A percentile compares a stretch with the other conserved stretches of the same genome.
Conservation (phyloP, 2,329 filamentous ascomycete species). For the Cladophialophora carrionii region DNA sequence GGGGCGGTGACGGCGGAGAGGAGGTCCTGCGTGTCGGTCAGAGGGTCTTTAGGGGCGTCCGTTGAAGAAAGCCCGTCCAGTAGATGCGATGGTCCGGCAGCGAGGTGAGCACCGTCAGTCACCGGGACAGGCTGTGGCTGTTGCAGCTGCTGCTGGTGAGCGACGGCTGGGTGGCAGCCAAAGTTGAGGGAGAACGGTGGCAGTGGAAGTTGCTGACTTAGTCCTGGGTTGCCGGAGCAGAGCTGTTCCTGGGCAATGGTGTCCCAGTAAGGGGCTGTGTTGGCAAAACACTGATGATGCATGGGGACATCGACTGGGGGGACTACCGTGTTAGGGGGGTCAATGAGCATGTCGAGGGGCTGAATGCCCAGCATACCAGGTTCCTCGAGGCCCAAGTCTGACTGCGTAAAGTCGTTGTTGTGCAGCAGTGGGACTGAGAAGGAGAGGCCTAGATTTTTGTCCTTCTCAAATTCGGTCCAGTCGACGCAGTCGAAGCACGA, state of each 20-base stretch:
- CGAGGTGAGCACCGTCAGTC: background rate
- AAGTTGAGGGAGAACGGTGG: conserved; percentile 30
- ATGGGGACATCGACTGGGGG: conserved; percentile 34
- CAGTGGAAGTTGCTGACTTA: conserved; percentile 26
- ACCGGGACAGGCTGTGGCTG: background rate
- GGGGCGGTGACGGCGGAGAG: conserved; percentile 22
- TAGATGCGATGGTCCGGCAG: background rate
- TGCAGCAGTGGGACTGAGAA: conserved; percentile 32
- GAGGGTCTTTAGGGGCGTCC: conserved; percentile 10
- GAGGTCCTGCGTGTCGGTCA: conserved; percentile 25
- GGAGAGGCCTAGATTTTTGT: conserved; percentile 35
- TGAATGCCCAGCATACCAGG: conserved; percentile 15
- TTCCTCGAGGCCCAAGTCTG: conserved; percentile 19
- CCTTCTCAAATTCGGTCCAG: conserved; percentile 35
- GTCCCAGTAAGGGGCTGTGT: conserved; percentile 28
- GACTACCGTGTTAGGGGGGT: conserved; percentile 16
- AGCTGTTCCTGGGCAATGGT: conserved; percentile 23
- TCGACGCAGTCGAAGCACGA: conserved; percentile 38
- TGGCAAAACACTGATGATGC: conserved; percentile 36
- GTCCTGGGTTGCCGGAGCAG: conserved; percentile 24
- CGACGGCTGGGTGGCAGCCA: conserved; percentile 34
- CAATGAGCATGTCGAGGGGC: conserved; percentile 7
- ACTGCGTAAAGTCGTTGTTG: conserved; percentile 10
- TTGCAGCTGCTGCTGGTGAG: conserved; percentile 26
- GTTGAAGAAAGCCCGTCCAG: background rate